A percentile compares a stretch with the other conserved stretches of the same genome.
These are phyloP conservation scores for Pharnaceum exiguum DNA, from an alignment of 148 eudicot species.

Conservation along the genomic window DNA sequence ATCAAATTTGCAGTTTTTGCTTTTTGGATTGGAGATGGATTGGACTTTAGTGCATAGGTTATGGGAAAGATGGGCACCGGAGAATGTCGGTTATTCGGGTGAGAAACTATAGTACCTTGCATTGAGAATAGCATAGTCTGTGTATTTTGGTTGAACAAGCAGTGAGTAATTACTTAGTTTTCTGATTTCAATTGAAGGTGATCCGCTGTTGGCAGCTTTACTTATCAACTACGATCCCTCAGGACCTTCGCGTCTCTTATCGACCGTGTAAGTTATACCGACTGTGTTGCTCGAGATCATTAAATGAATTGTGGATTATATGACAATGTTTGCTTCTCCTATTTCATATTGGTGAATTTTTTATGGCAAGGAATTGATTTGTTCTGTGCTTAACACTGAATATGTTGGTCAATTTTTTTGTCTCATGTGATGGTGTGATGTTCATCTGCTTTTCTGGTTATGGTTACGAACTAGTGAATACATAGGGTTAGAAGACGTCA, in stretches of 20 bases:
- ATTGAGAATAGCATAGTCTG: neutral
- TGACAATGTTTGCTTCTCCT: neutral
- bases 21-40: constrained; percentile 52
- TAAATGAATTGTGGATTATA: neutral
- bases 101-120: constrained; percentile 18
- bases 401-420: neutral
- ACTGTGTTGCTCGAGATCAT: neutral
- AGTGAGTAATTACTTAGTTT: constrained; percentile 3
- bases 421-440: too few relatives aligned
- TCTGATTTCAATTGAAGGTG: constrained; percentile 32
- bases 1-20: neutral
- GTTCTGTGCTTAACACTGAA: neutral
- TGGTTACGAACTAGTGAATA: too few relatives aligned
- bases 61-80: constrained; percentile 91
- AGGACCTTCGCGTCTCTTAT: constrained; percentile 89
- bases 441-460: too few relatives aligned
- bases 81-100: constrained; percentile 69
- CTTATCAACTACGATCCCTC: constrained; percentile 85
- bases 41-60: constrained; percentile 58
- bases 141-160: constrained; percentile 11
- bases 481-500: too few relatives aligned
- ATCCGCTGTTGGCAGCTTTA: constrained; percentile 70
- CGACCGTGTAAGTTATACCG: constrained; percentile 62
- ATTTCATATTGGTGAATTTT: neutral
- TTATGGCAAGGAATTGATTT: too few relatives aligned